Evolutionary conservation across 345 rosid genomes (phyloP).

Genomic region (Heritiera fomes): DNA sequence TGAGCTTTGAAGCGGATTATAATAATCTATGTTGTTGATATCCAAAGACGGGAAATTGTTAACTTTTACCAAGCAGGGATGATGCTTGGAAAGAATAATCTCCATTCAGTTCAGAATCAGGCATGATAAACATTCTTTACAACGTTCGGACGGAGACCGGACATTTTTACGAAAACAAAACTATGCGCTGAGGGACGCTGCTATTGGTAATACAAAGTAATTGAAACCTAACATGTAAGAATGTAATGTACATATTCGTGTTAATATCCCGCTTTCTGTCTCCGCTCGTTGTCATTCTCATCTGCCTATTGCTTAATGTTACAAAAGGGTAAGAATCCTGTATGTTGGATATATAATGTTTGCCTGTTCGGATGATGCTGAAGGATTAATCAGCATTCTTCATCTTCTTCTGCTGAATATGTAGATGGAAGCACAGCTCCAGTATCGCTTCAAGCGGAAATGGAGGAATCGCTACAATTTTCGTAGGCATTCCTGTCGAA

Average conservation of each 20-base stretch:
- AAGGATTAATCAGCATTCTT: background rate
- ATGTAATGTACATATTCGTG: constrained; percentile 25
- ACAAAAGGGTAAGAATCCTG: too few relatives aligned
- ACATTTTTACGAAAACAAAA: background rate
- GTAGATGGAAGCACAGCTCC: background rate
- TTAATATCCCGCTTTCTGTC: constrained; percentile 5
- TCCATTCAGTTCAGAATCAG: constrained; percentile 4
- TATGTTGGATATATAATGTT: background rate
- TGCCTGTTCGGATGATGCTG: background rate
- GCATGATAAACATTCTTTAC: constrained; percentile 24
- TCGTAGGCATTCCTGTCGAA: constrained; percentile 11
- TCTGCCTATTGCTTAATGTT: background rate
- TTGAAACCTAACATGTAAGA: constrained; percentile 24
- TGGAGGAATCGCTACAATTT: constrained; percentile 3
- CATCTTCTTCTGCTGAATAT: background rate
- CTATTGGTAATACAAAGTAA: constrained; percentile 20
- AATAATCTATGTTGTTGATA: too few relatives aligned
- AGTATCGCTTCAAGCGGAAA: background rate
- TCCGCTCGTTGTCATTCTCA: background rate
- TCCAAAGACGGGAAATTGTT: too few relatives aligned
- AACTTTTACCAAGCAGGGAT: background rate
- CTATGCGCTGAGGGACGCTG: background rate
- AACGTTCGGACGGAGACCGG: constrained; percentile 6
- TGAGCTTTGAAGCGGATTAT: background rate
- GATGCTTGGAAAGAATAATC: background rate